Conservation (phyloP, 2,329 filamentous ascomycete genomes). For the Colletotrichum truncatum region DNA sequence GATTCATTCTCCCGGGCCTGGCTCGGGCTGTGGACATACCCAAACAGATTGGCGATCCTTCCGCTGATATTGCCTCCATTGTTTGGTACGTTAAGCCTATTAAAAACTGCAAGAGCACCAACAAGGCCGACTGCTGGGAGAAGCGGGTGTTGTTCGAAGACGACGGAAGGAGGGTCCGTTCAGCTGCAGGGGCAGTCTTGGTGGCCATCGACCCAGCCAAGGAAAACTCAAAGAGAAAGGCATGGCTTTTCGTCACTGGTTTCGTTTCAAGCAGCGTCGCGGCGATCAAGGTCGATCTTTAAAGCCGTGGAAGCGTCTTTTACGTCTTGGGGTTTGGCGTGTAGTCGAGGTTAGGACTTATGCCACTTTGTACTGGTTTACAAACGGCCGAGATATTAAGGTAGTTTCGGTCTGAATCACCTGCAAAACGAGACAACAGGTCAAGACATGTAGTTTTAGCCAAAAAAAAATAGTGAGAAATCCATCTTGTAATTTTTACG, state of each 20-base stretch:
- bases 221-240: conserved; percentile 54
- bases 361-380: too few species aligned
- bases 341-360: too few species aligned
- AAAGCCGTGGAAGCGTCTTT: neutral
- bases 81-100: conserved; percentile 51
- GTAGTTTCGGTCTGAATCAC: too few species aligned
- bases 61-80: conserved; percentile 51
- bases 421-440: too few species aligned
- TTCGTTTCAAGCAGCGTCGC: conserved; percentile 59
- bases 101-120: conserved; percentile 14
- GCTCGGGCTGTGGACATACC: conserved; percentile 48
- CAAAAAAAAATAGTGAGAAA: too few species aligned
- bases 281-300: conserved; percentile 61
- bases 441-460: too few species aligned
- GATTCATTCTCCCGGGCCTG: conserved; percentile 61
- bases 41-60: conserved; percentile 38
- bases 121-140: conserved; percentile 45
- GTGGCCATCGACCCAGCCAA: conserved; percentile 59
- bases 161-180: conserved; percentile 59
- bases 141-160: conserved; percentile 65
- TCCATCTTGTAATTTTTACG: too few species aligned
- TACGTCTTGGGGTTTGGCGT: too few species aligned
- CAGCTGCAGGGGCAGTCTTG: conserved; percentile 60
- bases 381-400: too few species aligned
- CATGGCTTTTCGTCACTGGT: conserved; percentile 67